Evolutionary conservation across 2,329 filamentous ascomycete genomes (phyloP).

Genomic region (Epichloe amarillans): DNA sequence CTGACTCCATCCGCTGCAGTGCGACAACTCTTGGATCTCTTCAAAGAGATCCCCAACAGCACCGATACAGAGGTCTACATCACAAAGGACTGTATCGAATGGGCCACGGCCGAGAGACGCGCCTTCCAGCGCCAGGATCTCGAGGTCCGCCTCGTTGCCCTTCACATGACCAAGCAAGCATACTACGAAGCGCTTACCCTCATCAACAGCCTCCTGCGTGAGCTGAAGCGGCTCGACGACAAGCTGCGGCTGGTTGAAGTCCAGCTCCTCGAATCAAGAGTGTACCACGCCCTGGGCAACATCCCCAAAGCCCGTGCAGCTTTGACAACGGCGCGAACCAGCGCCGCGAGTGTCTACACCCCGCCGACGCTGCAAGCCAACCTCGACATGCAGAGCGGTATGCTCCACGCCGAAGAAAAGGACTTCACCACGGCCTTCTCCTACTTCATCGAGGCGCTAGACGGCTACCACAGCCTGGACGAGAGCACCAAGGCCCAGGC

Average conservation of each 20-base stretch:
- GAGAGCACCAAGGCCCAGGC: conserved; percentile 84
- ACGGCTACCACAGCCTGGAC: conserved; percentile 91
- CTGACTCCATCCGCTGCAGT: conserved; percentile 39
- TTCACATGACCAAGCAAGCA: conserved; percentile 94
- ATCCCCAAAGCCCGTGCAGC: conserved; percentile 91
- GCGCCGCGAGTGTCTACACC: conserved; percentile 92
- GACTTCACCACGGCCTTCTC: conserved; percentile 99
- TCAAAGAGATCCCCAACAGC: conserved; percentile 85
- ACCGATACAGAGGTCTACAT: conserved; percentile 88
- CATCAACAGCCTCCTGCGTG: conserved; percentile 90
- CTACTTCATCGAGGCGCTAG: conserved; percentile 97
- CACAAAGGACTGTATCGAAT: conserved; percentile 99
- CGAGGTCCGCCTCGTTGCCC: conserved; percentile 81
- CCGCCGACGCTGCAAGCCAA: conserved; percentile 90
- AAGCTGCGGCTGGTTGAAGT: conserved; percentile 97
- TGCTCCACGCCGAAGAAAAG: conserved; percentile 95
- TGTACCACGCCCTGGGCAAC: conserved; percentile 96
- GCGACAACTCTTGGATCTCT: conserved; percentile 90
- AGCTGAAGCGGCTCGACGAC: conserved; percentile 96
- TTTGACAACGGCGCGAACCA: conserved; percentile 85
- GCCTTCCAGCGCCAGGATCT: conserved; percentile 97
- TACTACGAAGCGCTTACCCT: conserved; percentile 95
- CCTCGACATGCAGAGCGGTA: conserved; percentile 97
- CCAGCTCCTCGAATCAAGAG: conserved; percentile 88
- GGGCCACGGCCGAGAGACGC: conserved; percentile 87